phyloP scores from a whole-genome alignment of 2,329 filamentous ascomycete genomes.

The Hypoxylon sp. region DNA sequence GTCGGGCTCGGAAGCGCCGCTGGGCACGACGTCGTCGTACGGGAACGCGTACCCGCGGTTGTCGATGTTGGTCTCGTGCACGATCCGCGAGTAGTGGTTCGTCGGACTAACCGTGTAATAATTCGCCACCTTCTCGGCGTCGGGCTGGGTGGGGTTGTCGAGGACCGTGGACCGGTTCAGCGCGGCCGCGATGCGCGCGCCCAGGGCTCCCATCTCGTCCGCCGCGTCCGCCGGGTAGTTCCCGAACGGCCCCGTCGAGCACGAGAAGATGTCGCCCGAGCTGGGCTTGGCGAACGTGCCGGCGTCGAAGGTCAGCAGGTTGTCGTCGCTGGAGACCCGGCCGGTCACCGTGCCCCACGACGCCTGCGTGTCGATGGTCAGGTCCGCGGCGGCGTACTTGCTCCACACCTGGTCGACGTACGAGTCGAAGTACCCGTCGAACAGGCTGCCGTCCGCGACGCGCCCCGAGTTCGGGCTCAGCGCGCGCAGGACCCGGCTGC shows the following conservation, averaged over 20 bases:
- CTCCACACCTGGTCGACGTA: conserved; percentile 63
- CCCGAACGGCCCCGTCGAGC: conserved; percentile 63
- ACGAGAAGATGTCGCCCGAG: conserved; percentile 48
- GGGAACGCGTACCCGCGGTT: conserved; percentile 74
- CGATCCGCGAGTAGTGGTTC: conserved; percentile 73
- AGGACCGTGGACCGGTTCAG: conserved; percentile 78
- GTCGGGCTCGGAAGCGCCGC: conserved; percentile 57
- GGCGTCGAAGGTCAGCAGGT: conserved; percentile 52
- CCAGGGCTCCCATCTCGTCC: conserved; percentile 66
- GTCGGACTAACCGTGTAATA: conserved; percentile 66
- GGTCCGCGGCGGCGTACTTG: conserved; percentile 54
- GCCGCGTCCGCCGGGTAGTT: conserved; percentile 50
- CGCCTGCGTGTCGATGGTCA: conserved; percentile 64
- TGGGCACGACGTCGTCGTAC: conserved; percentile 72
- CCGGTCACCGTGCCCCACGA: conserved; percentile 59
- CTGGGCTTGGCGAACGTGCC: conserved; percentile 57
- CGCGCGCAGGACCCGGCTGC: conserved; percentile 57
- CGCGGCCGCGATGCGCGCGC: conserved; percentile 77
- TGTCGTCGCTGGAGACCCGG: conserved; percentile 48
- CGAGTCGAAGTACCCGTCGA: conserved; percentile 59
- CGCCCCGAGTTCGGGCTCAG: conserved; percentile 62
- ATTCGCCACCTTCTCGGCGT: conserved; percentile 54
- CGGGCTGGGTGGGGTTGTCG: conserved; percentile 59
- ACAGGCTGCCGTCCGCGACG: conserved; percentile 54
- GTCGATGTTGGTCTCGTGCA: conserved; percentile 67